These are phyloP conservation scores for Vitis rotundifolia DNA, from an alignment of 164 flowering plant genomes.

Conservation along the genomic window DNA sequence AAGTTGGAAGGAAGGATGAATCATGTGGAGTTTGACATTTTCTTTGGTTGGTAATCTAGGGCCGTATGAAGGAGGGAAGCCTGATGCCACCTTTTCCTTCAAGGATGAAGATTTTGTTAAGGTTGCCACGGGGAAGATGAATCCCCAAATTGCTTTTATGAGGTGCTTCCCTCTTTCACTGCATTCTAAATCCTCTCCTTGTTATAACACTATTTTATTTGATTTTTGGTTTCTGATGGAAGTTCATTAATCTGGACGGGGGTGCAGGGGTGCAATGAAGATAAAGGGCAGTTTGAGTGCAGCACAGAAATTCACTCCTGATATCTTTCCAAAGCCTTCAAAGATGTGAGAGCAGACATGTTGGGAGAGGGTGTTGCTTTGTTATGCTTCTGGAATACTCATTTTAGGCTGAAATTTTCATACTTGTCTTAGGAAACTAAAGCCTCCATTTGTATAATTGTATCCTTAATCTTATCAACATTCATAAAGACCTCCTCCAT, in stretches of 20 bases:
- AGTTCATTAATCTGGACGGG: neutral
- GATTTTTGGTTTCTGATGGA: neutral
- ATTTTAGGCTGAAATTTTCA: neutral
- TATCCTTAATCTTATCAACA: too few relatives aligned
- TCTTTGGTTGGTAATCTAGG: conserved; percentile 39
- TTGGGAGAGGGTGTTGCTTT: neutral
- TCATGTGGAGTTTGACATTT: too few relatives aligned
- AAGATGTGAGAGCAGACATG: conserved; percentile 66
- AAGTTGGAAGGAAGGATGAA: too few relatives aligned
- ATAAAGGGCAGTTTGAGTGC: conserved; percentile 93
- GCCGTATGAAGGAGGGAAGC: conserved; percentile 82
- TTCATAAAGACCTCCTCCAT: too few relatives aligned
- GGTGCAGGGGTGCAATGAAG: conserved; percentile 86
- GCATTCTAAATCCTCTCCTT: neutral
- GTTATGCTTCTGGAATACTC: neutral
- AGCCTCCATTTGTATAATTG: neutral
- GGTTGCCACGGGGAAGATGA: conserved; percentile 89
- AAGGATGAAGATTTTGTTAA: conserved; percentile 87
- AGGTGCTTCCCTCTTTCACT: conserved; percentile 41
- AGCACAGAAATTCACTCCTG: conserved; percentile 96
- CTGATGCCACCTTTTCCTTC: conserved; percentile 93
- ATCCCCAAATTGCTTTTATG: conserved; percentile 96
- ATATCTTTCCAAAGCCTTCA: conserved; percentile 95
- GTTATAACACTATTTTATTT: neutral
- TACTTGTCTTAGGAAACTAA: neutral